Evolutionary conservation across 805 yeast genomes (phyloP), one percentile per base, ranked within the genome.

Genomic region (Metschnikowia amazonensis): DNA sequence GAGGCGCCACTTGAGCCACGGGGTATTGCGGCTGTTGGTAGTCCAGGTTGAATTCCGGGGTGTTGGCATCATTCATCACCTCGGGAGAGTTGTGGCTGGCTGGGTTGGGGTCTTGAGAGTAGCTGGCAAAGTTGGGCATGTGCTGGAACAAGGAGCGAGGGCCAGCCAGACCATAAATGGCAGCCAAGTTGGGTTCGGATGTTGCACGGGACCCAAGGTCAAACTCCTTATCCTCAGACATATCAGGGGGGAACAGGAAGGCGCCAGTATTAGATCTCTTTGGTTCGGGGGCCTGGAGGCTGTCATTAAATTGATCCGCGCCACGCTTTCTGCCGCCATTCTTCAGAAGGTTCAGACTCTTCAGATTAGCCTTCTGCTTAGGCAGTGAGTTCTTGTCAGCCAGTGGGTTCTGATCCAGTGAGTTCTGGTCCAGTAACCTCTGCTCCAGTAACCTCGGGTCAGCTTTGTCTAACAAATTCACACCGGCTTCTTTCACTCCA

Each of bases 151-250:
- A 42, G 36, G 42, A 13, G 40, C 45, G 43, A 3, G 48, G 48
- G 2, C 44, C 48, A 4, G 32, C 29, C 17, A 24, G 39, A 13
- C 35, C 24, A 23, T 32, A 48, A 4, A 45, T 28, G 38, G 18
- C 24, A 18, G 31, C 36, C 43, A 57, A 43, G 56, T 54, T 56
- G 16, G 60, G 60, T 11, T 47, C 56, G 1, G 59, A 55, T 9
- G 50, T 45, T 23, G 59, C 58, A 2, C 60, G 53, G 27, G 45
- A 37, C 21, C 50, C 46, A 20, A 53, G 34, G 33, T 50, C 57
- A 28, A 53, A 51, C 16, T 38, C 41, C 31, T 32, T 24, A 2
- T 35, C 45, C 30, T 50, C 44, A 2, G 23, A 6, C 10, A 11
- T 14, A 20, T 36, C 30, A 2, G 48, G 48, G 8, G 8, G 8